Percentiles rank a stretch among this genome's conserved stretches.
These are phyloP conservation scores for Hypoxylon rubiginosum DNA, from an alignment of 2,329 filamentous ascomycete genomes.

Conservation along the genomic window DNA sequence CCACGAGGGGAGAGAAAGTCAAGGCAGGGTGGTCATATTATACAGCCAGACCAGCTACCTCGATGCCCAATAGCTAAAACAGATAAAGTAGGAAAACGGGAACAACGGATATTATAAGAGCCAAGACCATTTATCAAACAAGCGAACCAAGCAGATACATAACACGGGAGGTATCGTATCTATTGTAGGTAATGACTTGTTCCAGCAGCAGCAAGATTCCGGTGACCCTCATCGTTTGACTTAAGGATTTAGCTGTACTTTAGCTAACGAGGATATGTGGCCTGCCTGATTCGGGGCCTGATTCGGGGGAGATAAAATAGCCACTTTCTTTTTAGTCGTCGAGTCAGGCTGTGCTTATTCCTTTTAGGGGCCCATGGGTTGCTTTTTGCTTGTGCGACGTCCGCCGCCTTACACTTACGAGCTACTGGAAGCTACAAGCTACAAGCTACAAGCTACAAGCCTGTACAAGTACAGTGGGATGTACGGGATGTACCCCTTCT, in stretches of 20 bases:
- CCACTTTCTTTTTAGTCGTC: slow-evolving; percentile 16
- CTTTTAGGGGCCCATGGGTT: neutral
- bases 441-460: no score
- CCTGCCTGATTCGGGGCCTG: slow-evolving; percentile 42
- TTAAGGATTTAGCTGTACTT: no score
- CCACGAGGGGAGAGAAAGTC: neutral
- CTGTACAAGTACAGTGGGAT: slow-evolving; percentile 21
- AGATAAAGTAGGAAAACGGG: slow-evolving; percentile 23
- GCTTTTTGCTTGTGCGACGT: neutral
- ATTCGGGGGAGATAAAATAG: slow-evolving; percentile 41
- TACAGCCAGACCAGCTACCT: slow-evolving; percentile 24
- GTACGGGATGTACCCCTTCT: slow-evolving; percentile 1
- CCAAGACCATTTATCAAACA: slow-evolving; percentile 38
- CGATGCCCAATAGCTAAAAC: slow-evolving; percentile 26
- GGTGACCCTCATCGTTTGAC: slow-evolving; percentile 30
- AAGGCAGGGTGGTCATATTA: slow-evolving; percentile 32
- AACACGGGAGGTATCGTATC: slow-evolving; percentile 30
- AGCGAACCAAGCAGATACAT: slow-evolving; percentile 37
- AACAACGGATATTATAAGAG: slow-evolving; percentile 41
- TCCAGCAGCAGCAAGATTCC: slow-evolving; percentile 33
- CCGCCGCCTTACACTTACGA: neutral
- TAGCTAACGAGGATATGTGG: slow-evolving; percentile 13
- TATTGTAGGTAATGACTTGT: slow-evolving; percentile 25
- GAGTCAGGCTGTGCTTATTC: slow-evolving; percentile 26
- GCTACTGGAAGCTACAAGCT: no score